Conservation (phyloP, 78 protist species). For the Neovahlkampfia damariscottae region DNA sequence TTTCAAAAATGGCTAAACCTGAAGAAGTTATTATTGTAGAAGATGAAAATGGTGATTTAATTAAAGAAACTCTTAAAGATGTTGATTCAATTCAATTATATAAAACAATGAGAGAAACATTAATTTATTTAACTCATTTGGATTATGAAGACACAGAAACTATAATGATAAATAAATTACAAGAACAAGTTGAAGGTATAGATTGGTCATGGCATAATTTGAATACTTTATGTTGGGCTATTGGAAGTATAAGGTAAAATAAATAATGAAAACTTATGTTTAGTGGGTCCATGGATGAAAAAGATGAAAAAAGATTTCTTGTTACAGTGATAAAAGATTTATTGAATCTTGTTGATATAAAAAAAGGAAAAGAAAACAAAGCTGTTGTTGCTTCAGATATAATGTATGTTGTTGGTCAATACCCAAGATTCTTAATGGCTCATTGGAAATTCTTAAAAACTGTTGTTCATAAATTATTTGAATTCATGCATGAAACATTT, state of each 20-base stretch:
- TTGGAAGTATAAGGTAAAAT: constrained; percentile 98
- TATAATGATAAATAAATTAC: constrained; percentile 72
- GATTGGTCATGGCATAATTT: constrained; percentile 67
- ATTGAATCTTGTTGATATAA: constrained; percentile 76
- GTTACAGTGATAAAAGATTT: constrained; percentile 94
- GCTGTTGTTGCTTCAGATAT: constrained; percentile 97
- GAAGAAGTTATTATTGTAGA: constrained; percentile 95
- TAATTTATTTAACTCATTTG: constrained; percentile 84
- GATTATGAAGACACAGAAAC: constrained; percentile 78
- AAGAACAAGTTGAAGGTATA: constrained; percentile 18
- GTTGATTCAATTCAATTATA: constrained; percentile 26
- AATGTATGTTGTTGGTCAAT: constrained; percentile 99
- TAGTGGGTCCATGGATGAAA: constrained; percentile 85
- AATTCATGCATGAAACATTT: constrained; percentile 97
- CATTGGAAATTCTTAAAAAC: constrained; percentile 98
- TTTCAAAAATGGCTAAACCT: constrained; percentile 91
- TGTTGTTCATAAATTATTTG: constrained; percentile 92
- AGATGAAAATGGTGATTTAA: constrained; percentile 87
- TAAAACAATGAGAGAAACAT: constrained; percentile 40
- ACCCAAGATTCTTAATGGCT: constrained; percentile 93
- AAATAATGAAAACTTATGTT: too few species aligned
- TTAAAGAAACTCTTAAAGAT: constrained; percentile 77
- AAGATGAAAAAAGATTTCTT: constrained; percentile 89
- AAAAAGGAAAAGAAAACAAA: constrained; percentile 91
- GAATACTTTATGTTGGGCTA: constrained; percentile 98